These are phyloP conservation scores for Trichosporon sp. DNA, from an alignment of 1,284 basidiomycete species.

Conservation along the genomic window DNA sequence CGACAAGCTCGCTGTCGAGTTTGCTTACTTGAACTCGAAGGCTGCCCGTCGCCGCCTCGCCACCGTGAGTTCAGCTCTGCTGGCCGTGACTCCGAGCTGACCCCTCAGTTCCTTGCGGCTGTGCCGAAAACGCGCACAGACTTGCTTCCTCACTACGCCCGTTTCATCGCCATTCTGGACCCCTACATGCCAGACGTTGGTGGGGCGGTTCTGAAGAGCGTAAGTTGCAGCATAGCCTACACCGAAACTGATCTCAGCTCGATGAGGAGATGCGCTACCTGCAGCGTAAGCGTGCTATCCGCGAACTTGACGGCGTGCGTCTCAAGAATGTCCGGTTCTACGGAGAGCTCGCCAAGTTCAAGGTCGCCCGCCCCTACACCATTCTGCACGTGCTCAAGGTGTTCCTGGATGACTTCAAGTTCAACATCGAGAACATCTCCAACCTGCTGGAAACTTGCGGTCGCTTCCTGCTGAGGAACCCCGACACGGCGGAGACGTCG, in stretches of 20 bases:
- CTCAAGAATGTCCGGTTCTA: conserved; percentile 89
- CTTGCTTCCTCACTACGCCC: conserved; percentile 88
- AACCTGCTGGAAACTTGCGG: conserved; percentile 92
- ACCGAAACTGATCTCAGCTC: conserved; percentile 62
- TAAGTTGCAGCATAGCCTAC: conserved; percentile 57
- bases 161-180: conserved; percentile 83
- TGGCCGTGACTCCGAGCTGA: neutral
- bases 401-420: conserved; percentile 90
- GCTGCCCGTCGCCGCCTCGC: conserved; percentile 86
- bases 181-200: conserved; percentile 94
- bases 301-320: conserved; percentile 80
- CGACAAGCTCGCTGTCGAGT: conserved; percentile 92
- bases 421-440: conserved; percentile 91
- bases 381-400: conserved; percentile 97
- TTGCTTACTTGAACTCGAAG: conserved; percentile 94
- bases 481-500: conserved; percentile 84
- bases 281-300: conserved; percentile 89
- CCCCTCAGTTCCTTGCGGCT: conserved; percentile 72
- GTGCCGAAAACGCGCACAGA: conserved; percentile 88
- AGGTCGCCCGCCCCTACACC: conserved; percentile 85
- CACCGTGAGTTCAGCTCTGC: conserved; percentile 63
- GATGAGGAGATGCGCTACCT: conserved; percentile 96
- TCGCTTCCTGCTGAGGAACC: conserved; percentile 81
- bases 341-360: conserved; percentile 92
- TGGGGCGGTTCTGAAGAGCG: conserved; percentile 73